phyloP scores from a whole-genome alignment of 1,284 basidiomycete genomes.

The Macrocystidia cucumis region DNA sequence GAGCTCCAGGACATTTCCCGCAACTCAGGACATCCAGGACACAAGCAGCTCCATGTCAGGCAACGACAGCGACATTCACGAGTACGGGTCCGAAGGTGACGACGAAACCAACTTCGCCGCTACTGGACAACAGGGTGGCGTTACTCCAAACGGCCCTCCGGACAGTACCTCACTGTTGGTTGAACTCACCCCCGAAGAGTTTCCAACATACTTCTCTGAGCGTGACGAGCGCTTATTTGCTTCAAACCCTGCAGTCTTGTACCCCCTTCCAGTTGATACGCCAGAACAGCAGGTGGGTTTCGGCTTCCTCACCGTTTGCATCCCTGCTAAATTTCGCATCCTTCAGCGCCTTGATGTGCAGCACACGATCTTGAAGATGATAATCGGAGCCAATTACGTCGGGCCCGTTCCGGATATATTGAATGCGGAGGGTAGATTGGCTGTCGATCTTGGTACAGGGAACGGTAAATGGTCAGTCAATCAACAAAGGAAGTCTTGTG shows the following conservation, averaged over 20 bases:
- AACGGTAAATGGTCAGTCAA: constrained; percentile 55
- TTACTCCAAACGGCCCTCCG: constrained; percentile 6
- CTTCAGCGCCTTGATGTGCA: constrained; percentile 41
- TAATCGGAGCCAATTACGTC: constrained; percentile 45
- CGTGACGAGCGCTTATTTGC: constrained; percentile 53
- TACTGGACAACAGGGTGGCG: constrained; percentile 9
- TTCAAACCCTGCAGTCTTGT: constrained; percentile 48
- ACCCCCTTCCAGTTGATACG: constrained; percentile 61
- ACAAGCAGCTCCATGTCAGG: not conserved
- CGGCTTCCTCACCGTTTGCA: constrained; percentile 3
- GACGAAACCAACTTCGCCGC: constrained; percentile 10
- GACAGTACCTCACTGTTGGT: constrained; percentile 16
- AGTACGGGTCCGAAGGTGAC: constrained; percentile 11
- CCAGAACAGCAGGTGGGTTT: constrained; percentile 48
- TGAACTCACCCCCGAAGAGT: constrained; percentile 35
- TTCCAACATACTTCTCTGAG: constrained; percentile 50
- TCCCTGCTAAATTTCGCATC: constrained; percentile 3
- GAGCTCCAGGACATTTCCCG: no score
- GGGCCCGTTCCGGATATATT: constrained; percentile 52
- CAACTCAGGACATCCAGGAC: no score
- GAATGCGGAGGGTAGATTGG: constrained; percentile 30
- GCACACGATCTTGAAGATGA: constrained; percentile 36
- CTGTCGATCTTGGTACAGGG: constrained; percentile 65
- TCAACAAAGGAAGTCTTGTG: constrained; percentile 11
- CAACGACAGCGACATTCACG: not conserved